Conservation (phyloP, 2,329 filamentous ascomycete genomes). For the Fusarium graminum region DNA sequence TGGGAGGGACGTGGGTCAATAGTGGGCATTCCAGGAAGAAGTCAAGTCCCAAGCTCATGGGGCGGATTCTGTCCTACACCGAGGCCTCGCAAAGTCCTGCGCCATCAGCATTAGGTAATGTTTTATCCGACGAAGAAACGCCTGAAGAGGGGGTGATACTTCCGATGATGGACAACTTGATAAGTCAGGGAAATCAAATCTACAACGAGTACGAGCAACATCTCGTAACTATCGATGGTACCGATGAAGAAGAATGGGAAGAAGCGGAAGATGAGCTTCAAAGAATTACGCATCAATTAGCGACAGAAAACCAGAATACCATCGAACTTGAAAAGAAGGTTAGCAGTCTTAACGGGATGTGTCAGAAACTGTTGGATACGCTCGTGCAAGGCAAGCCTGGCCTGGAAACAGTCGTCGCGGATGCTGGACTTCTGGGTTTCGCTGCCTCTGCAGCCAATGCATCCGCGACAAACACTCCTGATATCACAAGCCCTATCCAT, state of each 20-base stretch:
- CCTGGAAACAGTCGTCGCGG: background rate
- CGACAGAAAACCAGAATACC: too few species aligned
- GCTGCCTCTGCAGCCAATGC: background rate
- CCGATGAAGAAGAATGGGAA: conserved; percentile 5
- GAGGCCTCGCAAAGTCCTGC: background rate
- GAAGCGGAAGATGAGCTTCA: background rate
- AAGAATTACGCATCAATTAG: too few species aligned
- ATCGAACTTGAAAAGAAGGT: too few species aligned
- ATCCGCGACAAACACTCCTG: background rate
- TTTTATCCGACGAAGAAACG: background rate
- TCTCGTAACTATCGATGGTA: background rate
- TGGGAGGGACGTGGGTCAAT: background rate
- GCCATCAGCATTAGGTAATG: background rate
- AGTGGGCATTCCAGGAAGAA: background rate
- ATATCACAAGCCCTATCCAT: background rate
- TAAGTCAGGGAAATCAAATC: conserved; percentile 4
- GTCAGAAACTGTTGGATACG: too few species aligned
- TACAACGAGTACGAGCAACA: conserved; percentile 4
- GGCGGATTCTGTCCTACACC: background rate
- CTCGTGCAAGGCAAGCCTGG: too few species aligned
- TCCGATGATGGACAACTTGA: conserved; percentile 7
- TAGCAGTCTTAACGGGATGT: too few species aligned
- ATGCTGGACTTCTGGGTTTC: background rate
- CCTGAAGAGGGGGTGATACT: background rate
- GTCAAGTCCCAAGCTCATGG: background rate